Evolutionary conservation across 2,329 filamentous ascomycete genomes (phyloP).

Genomic region (Clonostachys rosea): DNA sequence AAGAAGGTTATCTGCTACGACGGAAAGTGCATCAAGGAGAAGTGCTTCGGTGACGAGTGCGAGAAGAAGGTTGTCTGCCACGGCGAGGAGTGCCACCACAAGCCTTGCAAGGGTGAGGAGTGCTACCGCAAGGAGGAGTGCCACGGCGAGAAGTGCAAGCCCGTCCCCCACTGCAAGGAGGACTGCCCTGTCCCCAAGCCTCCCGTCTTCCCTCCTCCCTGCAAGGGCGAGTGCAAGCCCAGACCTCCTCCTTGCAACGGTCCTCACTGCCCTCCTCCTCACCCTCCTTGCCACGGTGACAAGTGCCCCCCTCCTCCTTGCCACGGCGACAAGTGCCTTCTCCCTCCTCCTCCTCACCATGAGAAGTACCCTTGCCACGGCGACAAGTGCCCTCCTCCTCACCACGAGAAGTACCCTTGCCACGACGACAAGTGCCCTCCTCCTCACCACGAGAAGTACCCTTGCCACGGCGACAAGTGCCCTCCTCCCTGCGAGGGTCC

Average conservation of each 20-base stretch:
- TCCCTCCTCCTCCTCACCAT: neutral
- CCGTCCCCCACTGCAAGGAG: slow-evolving; percentile 10
- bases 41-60: slow-evolving; percentile 16
- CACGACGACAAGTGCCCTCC: too few relatives aligned
- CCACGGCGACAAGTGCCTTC: neutral
- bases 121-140: slow-evolving; percentile 22
- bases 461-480: too few relatives aligned
- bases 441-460: too few relatives aligned
- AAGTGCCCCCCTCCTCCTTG: slow-evolving; percentile 1
- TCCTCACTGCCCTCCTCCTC: slow-evolving; percentile 1
- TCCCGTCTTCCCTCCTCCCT: slow-evolving; percentile 1
- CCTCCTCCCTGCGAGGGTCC: too few relatives aligned
- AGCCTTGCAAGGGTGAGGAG: slow-evolving; percentile 17
- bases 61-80: slow-evolving; percentile 24
- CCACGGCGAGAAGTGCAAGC: slow-evolving; percentile 15
- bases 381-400: neutral
- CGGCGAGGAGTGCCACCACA: slow-evolving; percentile 18
- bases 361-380: neutral
- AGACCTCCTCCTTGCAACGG: slow-evolving; percentile 4
- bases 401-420: neutral
- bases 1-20: slow-evolving; percentile 26
- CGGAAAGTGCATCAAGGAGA: slow-evolving; percentile 20
- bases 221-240: slow-evolving; percentile 2
- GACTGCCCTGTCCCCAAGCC: slow-evolving; percentile 8
- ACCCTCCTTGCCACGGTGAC: neutral